phyloP scores from a whole-genome alignment of 108 stramenopile genomes.

The Skeletonema potamos region DNA sequence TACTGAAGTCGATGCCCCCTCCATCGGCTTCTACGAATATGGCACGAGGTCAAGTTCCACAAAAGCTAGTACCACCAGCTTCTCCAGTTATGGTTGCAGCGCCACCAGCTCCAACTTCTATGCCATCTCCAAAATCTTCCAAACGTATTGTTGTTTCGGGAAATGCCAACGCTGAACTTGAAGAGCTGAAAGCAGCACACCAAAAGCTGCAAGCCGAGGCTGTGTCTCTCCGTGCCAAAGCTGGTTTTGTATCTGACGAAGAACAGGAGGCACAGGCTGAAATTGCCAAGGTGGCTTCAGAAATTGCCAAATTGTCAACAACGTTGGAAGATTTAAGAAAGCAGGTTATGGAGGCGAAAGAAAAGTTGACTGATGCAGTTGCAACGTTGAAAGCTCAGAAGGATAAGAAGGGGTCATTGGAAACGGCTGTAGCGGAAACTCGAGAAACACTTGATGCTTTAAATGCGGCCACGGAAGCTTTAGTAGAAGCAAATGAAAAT shows the following conservation, averaged over 20 bases:
- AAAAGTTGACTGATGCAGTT: constrained; percentile 64
- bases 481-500: constrained; percentile 63
- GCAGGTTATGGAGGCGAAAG: constrained; percentile 68
- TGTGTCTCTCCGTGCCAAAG: constrained; percentile 75
- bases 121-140: background rate
- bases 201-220: constrained; percentile 87
- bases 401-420: constrained; percentile 60
- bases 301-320: constrained; percentile 59
- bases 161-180: constrained; percentile 50
- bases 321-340: constrained; percentile 60
- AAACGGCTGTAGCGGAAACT: constrained; percentile 25
- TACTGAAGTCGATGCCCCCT: constrained; percentile 1
- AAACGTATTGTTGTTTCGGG: constrained; percentile 1
- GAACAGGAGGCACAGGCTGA: constrained; percentile 74
- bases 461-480: constrained; percentile 53
- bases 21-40: constrained; percentile 15
- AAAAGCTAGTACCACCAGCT: constrained; percentile 11
- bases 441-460: constrained; percentile 27
- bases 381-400: constrained; percentile 69
- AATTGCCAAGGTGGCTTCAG: constrained; percentile 52
- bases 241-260: constrained; percentile 72
- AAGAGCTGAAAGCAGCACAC: constrained; percentile 55
- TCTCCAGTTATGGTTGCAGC: too few relatives aligned
- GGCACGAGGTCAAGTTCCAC: constrained; percentile 4
- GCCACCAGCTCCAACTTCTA: background rate